Evolutionary conservation across 2,329 filamentous ascomycete genomes (phyloP), one percentile per base, ranked within the genome.

Genomic region (Dryadomyces sulphureus): DNA sequence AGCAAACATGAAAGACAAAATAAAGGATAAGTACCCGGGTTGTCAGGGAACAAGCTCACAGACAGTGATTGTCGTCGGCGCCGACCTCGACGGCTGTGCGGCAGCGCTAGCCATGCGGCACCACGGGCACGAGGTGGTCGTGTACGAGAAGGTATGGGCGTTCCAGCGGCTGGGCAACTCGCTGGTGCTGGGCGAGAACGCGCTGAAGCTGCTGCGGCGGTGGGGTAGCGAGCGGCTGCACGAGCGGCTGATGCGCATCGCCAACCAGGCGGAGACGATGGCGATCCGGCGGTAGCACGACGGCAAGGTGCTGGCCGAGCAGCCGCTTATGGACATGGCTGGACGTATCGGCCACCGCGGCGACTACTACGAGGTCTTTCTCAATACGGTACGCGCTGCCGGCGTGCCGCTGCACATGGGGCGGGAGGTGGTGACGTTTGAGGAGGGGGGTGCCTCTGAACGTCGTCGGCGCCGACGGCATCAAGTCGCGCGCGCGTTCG

Each of bases 291-390:
- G 66, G 11, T 70, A 67, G 67, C 55, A 62, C 25, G 66, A 69
- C 52, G 68, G 67, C 7, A 67, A 66, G 54, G 59, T 67, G 22
- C 55, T 70, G 4, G 67, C 65, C 1, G 60, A 62, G 45, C 67
- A 71, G 53, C 65, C 66, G 9, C 55, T 70, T 32, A 70, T 69
- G 66, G 66, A 70, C 55, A 70, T 69, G 67, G 67, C 67, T 2
- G 65, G 65, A 5, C 65, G 67, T 48, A 67, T 67, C 45, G 65
- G 64, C 3, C 64, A 68, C 51, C 56, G 65, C 7, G 64, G 65
- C 4, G 64, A 68, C 52, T 67, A 68, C 50, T 65, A 67, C 52
- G 60, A 63, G 40, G 63, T 59, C 0, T 65, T 67, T 45, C 56
- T 67, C 46, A 56, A 57, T 30, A 60, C 59, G 6, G 65, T 67